Evolutionary conservation across 192 early-diverging fungal genomes (phyloP), one percentile per base, ranked within the genome.

Genomic region (Thamnidium elegans): DNA sequence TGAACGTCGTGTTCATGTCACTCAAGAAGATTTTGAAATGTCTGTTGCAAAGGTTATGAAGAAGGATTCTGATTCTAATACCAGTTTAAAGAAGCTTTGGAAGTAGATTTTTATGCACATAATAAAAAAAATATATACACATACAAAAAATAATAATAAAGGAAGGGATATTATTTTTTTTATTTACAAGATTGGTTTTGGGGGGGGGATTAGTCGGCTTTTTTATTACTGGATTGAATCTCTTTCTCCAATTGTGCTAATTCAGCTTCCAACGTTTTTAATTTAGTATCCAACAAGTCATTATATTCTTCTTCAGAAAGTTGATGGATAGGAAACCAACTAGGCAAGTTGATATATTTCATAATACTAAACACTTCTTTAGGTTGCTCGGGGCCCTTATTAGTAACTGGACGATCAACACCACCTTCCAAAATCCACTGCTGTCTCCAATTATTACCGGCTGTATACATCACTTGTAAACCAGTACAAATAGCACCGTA

Each of bases 11-110:
- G 96, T 99, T 53, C 97, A 99, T 71, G 97, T 99, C 10, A 99
- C 95, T 9, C 97, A 99, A 75, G 96, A 99, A 78, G 97, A 99
- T 80, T 99, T 99, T 85, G 97, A 99, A 75, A 93, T 99, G 92
- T 94, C 97, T 11, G 95, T 99, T 19, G 89, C 93, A 58, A 99
- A 99, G 92, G 90, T 99, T 52, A 90, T 97, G 90, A 97, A 97
- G 91, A 95, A 97, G 80, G 96, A 96, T 71, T 90, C 91, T 72
- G 94, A 97, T 73, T 88, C 91, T 76, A 95, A 96, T 85, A 95
- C 92, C 76, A 91, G 88, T 79, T 87, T 98, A 65, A 90, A 92
- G 79, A 98, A 98, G 80, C 84, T 98, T 62, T 98, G 95, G 93
- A 98, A 98, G 86, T 98, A 86, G 77, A 2, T 48, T 39, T 34